Evolutionary conservation across 805 yeast species (phyloP), one percentile per base, ranked within the genome.

Genomic region (Clavispora santaluciae): DNA sequence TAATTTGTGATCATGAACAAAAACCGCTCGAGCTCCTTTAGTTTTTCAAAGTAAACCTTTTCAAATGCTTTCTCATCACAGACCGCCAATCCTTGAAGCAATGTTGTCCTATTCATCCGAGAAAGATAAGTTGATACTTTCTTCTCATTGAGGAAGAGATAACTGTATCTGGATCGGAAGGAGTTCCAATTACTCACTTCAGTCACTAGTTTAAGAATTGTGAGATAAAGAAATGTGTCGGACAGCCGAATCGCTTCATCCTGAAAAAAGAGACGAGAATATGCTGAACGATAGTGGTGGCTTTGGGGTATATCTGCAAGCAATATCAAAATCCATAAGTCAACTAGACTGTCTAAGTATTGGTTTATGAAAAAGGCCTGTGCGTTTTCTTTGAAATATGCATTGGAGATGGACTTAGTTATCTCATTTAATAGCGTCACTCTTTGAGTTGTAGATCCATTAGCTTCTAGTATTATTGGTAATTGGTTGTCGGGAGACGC

Each of bases 391-490:
- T 23, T n/a, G 22, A 44, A 38, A 12, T 33, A 34, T n/a, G 35
- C 30, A 7, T 16, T 11, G 7, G 35, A 26, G 22, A 44, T 21
- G 6, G 40, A 26, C n/a, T 29, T 20, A 1, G 13, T 9, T 25
- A 43, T 33, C 16, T 38, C 35, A 5, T 35, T 16, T 16, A 35
- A 8, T 6, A 13, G 13, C 9, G 35, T 26, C 16, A 40, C 17
- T 13, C 33, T 17, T 15, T 35, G 31, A 15, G 44, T 38, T 2
- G 35, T 21, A 16, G 23, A 31, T 8, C 20, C 40, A n/a, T 13
- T 20, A 13, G 72, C 79, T 50, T 81, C 87, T 2, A 81, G 60
- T 10, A 79, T 60, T 1, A 81, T 59, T 0, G 88, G 88, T 15
- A 82, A 55, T 16, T 70, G 68, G 11, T 72, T 70, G 42, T 71